These are phyloP conservation scores for Brasenia schreberi DNA, from an alignment of 164 flowering plant genomes.

Conservation along the genomic window DNA sequence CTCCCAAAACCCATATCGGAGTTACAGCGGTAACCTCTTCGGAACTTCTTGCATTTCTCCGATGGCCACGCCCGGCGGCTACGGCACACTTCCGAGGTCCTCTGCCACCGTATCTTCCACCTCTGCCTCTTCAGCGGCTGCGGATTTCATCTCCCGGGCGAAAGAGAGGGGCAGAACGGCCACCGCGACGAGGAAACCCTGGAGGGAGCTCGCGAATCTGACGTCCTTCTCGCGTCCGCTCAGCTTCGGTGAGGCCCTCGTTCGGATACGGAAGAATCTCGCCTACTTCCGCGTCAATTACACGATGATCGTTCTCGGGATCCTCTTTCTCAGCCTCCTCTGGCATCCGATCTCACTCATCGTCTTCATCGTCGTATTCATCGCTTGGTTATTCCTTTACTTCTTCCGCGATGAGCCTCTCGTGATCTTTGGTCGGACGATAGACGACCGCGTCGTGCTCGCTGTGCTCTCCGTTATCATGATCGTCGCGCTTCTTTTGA, in stretches of 20 bases:
- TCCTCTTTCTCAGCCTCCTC: neutral
- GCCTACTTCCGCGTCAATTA: slow-evolving; percentile 6
- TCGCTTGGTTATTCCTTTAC: slow-evolving; percentile 1
- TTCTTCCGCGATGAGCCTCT: slow-evolving; percentile 7
- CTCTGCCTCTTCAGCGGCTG: too few species aligned
- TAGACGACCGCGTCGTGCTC: slow-evolving; percentile 1
- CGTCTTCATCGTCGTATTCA: neutral
- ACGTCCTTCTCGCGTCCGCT: slow-evolving; percentile 1
- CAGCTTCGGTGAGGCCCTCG: slow-evolving; percentile 2
- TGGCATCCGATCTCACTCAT: neutral
- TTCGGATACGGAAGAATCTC: slow-evolving; percentile 1
- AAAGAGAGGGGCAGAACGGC: too few species aligned
- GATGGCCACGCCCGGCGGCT: too few species aligned
- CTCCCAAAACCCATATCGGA: too few species aligned
- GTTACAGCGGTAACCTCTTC: too few species aligned
- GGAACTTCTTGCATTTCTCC: too few species aligned
- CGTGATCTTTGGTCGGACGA: neutral
- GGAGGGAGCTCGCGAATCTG: slow-evolving; percentile 2
- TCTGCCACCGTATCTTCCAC: too few species aligned
- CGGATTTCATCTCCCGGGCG: too few species aligned
- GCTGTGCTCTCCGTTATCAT: neutral
- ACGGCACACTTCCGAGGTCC: too few species aligned
- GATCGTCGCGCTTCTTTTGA: neutral
- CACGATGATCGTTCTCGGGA: slow-evolving; percentile 2
- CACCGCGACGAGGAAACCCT: neutral